Base-by-base conservation (phyloP, 306 rosid species). In the Macrotyloma uniflorum region DNA sequence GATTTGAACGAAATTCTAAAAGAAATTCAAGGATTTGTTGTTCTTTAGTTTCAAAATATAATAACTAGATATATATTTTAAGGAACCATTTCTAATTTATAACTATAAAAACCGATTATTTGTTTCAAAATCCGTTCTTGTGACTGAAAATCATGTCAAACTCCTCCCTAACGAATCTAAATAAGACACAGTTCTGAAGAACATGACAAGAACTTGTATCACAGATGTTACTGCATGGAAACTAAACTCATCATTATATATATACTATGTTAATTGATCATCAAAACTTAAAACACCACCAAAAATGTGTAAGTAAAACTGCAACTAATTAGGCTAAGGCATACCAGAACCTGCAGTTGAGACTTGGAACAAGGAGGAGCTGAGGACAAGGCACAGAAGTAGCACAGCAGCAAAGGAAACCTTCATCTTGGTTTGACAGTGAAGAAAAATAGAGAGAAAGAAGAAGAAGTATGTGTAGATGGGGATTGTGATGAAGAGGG, bases 381-480 rank as follows among this genome's bases (percentile, higher is more conserved):
- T 74, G 33, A 92, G 85, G 71, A 93, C 79, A 58, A 93, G 90
- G 70, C 81, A 83, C 24, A 91, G 71, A 46, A 94, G 93, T 3
- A 93, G 61, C 24, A 84, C 16, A 69, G 85, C 49, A 32, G 82
- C 80, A 42, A 87, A 77, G 46, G 51, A 22, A 36, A 76, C 79
- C 93, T 92, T 89, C 96, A 92, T 90, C 61, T 83, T 84, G 33
- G 3, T 36, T 7, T 20, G 5, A 40, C 0, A 32, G 38, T 50
- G 74, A 22, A 38, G 54, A 33, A 24, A 4, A 63, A 45, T 15
- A 28, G 0, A 73, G 46, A 11, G 35, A 59, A 15, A 61, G 38
- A 23, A 46, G 23, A 23, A 38, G 1, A 42, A 42, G 0, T 10
- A 2, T 2, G 9, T 32, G 43, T 19, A 63, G 19, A 33, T 16